These are phyloP conservation scores for Discostella pseudostelligera DNA, from an alignment of 108 stramenopile genomes.

Conservation along the genomic window DNA sequence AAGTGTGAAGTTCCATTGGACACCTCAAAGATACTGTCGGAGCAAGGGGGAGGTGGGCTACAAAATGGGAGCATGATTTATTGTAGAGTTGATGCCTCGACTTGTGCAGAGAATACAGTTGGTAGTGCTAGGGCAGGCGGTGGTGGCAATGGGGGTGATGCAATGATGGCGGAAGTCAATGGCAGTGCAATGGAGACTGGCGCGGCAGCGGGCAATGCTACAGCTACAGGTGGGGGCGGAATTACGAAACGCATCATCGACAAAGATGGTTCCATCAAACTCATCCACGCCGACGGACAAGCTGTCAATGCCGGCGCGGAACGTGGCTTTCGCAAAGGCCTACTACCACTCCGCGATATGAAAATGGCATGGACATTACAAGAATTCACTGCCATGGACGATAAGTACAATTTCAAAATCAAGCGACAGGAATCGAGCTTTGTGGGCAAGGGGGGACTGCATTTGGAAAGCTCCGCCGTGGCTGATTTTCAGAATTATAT, in stretches of 20 bases:
- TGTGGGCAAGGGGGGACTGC: conserved; percentile 47
- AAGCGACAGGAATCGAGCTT: conserved; percentile 83
- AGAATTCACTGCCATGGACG: conserved; percentile 94
- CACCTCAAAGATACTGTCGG: conserved; percentile 36
- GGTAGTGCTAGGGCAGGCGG: conserved; percentile 4
- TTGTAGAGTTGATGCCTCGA: conserved; percentile 76
- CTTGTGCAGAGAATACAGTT: conserved; percentile 55
- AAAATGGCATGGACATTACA: conserved; percentile 97
- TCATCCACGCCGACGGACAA: conserved; percentile 61
- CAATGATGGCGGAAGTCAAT: conserved; percentile 5
- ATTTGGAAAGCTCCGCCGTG: conserved; percentile 69
- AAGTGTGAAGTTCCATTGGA: conserved; percentile 56
- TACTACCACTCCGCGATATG: conserved; percentile 90
- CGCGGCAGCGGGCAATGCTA: background rate
- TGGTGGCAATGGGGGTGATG: background rate
- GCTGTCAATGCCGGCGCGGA: conserved; percentile 13
- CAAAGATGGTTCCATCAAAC: conserved; percentile 76
- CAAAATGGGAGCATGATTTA: conserved; percentile 77
- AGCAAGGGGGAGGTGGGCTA: conserved; percentile 20
- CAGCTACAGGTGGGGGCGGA: conserved; percentile 1
- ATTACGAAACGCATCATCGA: conserved; percentile 79
- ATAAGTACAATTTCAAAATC: conserved; percentile 91
- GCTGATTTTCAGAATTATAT: conserved; percentile 80
- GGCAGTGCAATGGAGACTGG: conserved; percentile 2
- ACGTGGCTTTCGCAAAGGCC: conserved; percentile 88